Conservation (phyloP, 1,139 yeast genomes). For the Diutina siamensis region DNA sequence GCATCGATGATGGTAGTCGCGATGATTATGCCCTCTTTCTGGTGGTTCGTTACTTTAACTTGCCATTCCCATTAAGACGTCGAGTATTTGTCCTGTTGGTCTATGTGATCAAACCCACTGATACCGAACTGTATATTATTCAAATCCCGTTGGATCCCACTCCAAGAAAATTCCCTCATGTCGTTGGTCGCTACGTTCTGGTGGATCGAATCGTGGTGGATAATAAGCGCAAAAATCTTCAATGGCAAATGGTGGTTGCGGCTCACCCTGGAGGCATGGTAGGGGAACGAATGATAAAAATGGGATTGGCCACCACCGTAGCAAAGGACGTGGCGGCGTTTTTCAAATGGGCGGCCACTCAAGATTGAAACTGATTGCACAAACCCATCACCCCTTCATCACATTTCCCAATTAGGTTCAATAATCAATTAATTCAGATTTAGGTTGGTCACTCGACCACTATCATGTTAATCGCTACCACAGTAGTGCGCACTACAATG, state of each 20-base stretch:
- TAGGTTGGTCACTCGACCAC: neutral
- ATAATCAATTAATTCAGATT: neutral
- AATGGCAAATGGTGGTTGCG: neutral
- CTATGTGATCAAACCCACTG: neutral
- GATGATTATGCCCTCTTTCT: neutral
- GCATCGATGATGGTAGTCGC: neutral
- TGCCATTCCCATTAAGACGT: neutral
- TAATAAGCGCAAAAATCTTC: neutral
- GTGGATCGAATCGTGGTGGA: slow-evolving; percentile 1
- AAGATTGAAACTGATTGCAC: no score
- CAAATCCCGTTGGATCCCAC: neutral
- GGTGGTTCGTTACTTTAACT: neutral
- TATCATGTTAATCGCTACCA: neutral
- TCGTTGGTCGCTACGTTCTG: neutral
- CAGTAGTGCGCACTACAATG: no score
- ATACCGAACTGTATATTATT: neutral
- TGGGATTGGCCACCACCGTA: neutral
- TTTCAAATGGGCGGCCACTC: neutral
- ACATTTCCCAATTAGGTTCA: neutral
- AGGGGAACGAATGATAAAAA: neutral
- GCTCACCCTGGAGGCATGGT: neutral
- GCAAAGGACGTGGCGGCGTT: slow-evolving; percentile 1
- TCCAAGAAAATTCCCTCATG: neutral
- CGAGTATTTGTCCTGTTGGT: neutral
- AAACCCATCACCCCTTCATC: no score